phyloP scores from a whole-genome alignment of 1,139 yeast species.

The Saccharomycopsis hybrid region DNA sequence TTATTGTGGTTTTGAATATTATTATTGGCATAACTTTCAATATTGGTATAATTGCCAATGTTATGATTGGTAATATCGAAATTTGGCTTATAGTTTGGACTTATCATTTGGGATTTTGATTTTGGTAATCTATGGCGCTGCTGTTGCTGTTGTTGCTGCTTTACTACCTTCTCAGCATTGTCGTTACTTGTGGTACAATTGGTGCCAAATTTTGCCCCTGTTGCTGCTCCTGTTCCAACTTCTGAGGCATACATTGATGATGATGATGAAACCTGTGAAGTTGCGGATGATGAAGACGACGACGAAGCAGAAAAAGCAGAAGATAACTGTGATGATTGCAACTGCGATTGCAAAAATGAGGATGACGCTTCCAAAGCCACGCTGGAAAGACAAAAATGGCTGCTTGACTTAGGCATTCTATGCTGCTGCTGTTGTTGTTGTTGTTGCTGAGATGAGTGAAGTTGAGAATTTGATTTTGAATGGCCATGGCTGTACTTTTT shows the following conservation, averaged over 20 bases:
- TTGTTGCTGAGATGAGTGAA: not conserved
- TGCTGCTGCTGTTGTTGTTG: not conserved
- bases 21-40: too few species aligned
- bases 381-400: not conserved
- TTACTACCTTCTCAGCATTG: too few species aligned
- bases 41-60: too few species aligned
- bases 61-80: too few species aligned
- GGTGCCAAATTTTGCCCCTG: not conserved
- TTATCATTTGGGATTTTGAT: too few species aligned
- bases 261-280: not conserved
- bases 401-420: conserved; percentile 1
- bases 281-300: not conserved
- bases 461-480: not conserved
- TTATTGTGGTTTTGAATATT: too few species aligned
- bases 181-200: too few species aligned
- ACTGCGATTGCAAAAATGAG: not conserved
- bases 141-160: too few species aligned
- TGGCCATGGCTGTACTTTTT: not conserved
- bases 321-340: too few species aligned
- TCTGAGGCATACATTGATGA: not conserved
- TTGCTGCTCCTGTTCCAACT: not conserved
- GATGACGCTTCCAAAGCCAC: not conserved
- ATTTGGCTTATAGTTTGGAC: too few species aligned
- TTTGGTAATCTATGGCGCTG: too few species aligned
- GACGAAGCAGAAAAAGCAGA: too few species aligned